phyloP scores from a whole-genome alignment of 371 early-diverging fungal species.

The Neoconidiobolus thromboides region DNA sequence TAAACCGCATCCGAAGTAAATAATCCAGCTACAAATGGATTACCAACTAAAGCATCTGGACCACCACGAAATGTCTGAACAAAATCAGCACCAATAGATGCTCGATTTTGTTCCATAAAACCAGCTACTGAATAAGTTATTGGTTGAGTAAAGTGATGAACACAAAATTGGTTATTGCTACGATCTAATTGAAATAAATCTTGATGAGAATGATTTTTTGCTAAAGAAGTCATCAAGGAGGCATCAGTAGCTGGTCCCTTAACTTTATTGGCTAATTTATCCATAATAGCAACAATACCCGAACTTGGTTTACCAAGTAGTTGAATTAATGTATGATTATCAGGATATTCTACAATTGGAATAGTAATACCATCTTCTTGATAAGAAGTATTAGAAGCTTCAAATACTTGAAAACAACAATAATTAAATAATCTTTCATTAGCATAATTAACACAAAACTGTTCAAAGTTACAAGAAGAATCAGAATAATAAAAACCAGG shows the following conservation, averaged over 20 bases:
- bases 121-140: constrained; percentile 54
- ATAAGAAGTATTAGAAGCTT: constrained; percentile 10
- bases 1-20: constrained; percentile 61
- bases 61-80: constrained; percentile 52
- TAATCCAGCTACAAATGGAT: constrained; percentile 51
- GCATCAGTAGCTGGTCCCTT: constrained; percentile 12
- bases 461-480: constrained; percentile 29
- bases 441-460: constrained; percentile 56
- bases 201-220: constrained; percentile 20
- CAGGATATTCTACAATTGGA: constrained; percentile 25
- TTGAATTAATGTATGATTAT: constrained; percentile 39
- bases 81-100: constrained; percentile 60
- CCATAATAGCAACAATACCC: constrained; percentile 33
- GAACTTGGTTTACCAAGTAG: constrained; percentile 27
- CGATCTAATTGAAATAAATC: constrained; percentile 20
- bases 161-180: constrained; percentile 15
- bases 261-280: constrained; percentile 21
- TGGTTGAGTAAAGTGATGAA: constrained; percentile 56
- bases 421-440: constrained; percentile 63
- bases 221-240: constrained; percentile 14
- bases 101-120: constrained; percentile 53
- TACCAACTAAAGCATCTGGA: constrained; percentile 18
- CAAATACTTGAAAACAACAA: constrained; percentile 14
- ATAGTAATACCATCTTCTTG: constrained; percentile 12
- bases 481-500: constrained; percentile 25